phyloP scores from a whole-genome alignment of 805 yeast genomes.

The Zygosaccharomyces siamensis region DNA sequence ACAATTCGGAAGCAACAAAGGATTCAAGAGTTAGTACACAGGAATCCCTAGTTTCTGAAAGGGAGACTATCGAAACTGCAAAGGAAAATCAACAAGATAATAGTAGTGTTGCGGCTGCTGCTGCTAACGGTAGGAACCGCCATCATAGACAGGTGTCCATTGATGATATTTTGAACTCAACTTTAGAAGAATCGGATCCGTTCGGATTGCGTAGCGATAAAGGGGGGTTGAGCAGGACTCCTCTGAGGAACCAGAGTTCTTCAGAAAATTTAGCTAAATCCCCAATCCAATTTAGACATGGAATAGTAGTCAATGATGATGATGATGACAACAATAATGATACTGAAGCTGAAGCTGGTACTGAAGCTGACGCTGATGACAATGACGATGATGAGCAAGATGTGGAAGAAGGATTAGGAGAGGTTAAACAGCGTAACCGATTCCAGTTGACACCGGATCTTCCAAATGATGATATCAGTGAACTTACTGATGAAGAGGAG shows the following conservation, averaged over 20 bases:
- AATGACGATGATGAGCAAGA: background rate
- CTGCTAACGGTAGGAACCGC: background rate
- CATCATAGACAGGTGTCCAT: conserved; percentile 21
- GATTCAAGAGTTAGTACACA: conserved; percentile 1
- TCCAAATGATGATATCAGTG: background rate
- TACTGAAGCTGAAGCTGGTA: conserved; percentile 6
- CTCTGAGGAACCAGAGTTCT: conserved; percentile 18
- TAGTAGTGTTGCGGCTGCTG: background rate
- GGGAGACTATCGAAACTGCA: background rate
- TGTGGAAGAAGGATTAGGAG: background rate
- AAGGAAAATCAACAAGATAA: background rate
- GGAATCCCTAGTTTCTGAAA: background rate
- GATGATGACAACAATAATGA: background rate
- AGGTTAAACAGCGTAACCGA: background rate
- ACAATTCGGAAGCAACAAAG: background rate
- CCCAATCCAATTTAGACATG: conserved; percentile 18
- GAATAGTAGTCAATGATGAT: conserved; percentile 14
- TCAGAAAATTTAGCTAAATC: conserved; percentile 18
- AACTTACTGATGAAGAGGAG: background rate
- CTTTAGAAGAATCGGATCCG: conserved; percentile 12
- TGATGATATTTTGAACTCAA: conserved; percentile 24
- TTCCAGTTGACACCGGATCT: background rate
- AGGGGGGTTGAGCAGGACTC: conserved; percentile 16
- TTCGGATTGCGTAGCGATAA: conserved; percentile 4
- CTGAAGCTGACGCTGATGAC: background rate